These are phyloP conservation scores for Candida verbasci DNA, from an alignment of 805 yeast species.

Conservation along the genomic window DNA sequence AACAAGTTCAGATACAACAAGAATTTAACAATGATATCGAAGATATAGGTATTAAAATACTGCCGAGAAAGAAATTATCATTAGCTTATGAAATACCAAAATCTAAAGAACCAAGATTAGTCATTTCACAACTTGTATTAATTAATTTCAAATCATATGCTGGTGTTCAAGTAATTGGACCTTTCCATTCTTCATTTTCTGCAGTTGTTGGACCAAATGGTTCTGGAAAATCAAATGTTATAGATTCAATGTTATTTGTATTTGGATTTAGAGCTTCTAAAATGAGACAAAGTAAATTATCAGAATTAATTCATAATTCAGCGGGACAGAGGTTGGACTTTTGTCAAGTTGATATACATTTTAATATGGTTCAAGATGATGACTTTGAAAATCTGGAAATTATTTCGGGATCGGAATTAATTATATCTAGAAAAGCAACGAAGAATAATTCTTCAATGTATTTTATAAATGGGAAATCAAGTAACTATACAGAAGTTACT, in stretches of 20 bases:
- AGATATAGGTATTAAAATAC: not conserved
- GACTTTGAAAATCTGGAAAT: constrained; percentile 21
- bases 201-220: constrained; percentile 99
- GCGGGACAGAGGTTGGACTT: constrained; percentile 50
- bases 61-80: constrained; percentile 3
- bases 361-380: constrained; percentile 69
- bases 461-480: constrained; percentile 62
- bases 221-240: constrained; percentile 95
- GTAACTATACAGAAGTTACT: constrained; percentile 78
- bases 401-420: constrained; percentile 52
- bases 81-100: not conserved
- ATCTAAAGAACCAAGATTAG: constrained; percentile 52
- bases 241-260: constrained; percentile 92
- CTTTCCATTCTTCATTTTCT: constrained; percentile 87
- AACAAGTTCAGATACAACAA: not conserved
- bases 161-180: constrained; percentile 89
- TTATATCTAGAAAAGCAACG: constrained; percentile 78
- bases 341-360: constrained; percentile 90
- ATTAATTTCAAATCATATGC: constrained; percentile 94
- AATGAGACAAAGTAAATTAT: constrained; percentile 93
- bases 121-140: constrained; percentile 68
- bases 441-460: constrained; percentile 76
- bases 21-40: not conserved
- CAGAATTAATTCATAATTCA: constrained; percentile 90
- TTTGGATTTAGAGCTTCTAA: constrained; percentile 96